A percentile compares a stretch with the other conserved stretches of the same genome.
Conservation (phyloP, 1,139 yeast genomes). For the Eremothecium cymbalariae region DNA sequence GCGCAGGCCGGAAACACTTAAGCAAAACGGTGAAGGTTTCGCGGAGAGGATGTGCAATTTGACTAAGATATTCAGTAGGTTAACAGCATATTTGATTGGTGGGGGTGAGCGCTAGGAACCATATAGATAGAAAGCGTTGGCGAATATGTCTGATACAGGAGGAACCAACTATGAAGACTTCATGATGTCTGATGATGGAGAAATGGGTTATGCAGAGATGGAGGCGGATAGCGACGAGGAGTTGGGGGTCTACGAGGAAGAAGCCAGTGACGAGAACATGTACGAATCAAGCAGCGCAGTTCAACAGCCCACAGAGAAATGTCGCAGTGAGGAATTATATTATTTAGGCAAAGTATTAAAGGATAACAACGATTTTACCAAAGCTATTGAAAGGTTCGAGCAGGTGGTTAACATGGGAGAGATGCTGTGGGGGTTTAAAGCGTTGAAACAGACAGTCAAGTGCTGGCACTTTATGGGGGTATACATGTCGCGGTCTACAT, state of each 20-base stretch:
- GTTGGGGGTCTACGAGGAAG: conserved; percentile 4
- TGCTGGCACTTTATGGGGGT: conserved; percentile 4
- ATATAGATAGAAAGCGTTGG: conserved; percentile 12
- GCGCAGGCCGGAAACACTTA: no score
- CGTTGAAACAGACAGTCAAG: conserved; percentile 12
- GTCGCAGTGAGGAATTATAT: conserved; percentile 7
- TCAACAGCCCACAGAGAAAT: conserved; percentile 2
- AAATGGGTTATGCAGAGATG: conserved; percentile 21
- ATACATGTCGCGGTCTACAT: background rate
- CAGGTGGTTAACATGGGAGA: background rate
- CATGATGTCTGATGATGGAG: conserved; percentile 36
- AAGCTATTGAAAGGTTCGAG: conserved; percentile 8
- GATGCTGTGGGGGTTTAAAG: conserved; percentile 10
- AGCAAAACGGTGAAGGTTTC: no score
- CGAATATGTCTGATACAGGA: conserved; percentile 18
- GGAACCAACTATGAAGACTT: conserved; percentile 32
- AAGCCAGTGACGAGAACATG: conserved; percentile 5
- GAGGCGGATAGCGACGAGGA: conserved; percentile 23
- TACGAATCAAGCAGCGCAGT: conserved; percentile 7
- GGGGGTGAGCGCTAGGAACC: background rate
- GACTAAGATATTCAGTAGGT: no score
- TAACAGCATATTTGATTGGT: conserved; percentile 1
- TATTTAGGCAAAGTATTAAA: conserved; percentile 7
- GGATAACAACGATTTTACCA: conserved; percentile 7
- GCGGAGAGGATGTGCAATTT: no score